Base-by-base conservation (phyloP, 441 rosid species). In the Flueggea neowawraea region DNA sequence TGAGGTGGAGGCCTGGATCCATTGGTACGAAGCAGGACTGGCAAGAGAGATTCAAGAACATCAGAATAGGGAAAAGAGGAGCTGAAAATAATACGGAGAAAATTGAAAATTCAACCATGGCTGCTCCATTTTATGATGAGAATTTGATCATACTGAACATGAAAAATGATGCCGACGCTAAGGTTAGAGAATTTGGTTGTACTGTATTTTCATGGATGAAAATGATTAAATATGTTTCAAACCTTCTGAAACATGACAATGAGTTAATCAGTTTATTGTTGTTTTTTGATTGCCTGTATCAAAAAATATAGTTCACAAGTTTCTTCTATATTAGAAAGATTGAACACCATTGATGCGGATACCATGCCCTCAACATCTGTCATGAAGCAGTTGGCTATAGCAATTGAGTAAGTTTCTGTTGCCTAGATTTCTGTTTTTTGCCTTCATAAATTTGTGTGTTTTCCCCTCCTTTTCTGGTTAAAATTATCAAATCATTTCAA, bases 371-470 rank as follows among this genome's bases (percentile, higher is more conserved):
- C 84, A 48, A 63, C 87, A 60, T 84, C 86, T 57, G 81, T 82
- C 73, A 45, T 91, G 77, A 88, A 86, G 84, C 99, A 82, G 77
- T 75, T 95, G 75, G 96, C 95, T 72, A 59, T 71, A 70, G 94
- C 96, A 57, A 62, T 84, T 47, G 94, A 89, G 99, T 95, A 83
- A 85, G 96, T 83, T 69, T 70, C 61, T 31, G 16, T 47, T 54
- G 11, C 59, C 28, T 22, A 22, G 28, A 22, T 22, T 36, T 54
- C n/a, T 54, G 45, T 54, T 16, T 51, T 54, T 31, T 43, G 16
- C 28, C 13, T 54, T 65, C 31, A 36, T 59, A 63, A 50, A 61
- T 51, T 31, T 32, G n/a, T 50, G 55, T 14, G 10, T 60, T 47
- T 31, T 11, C 61, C 43, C 56, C 22, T 54, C 32, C 41, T 51